Evolutionary conservation across 2,329 filamentous ascomycete genomes (phyloP), one percentile per base, ranked within the genome.

Genomic region (Microdochium nivale): DNA sequence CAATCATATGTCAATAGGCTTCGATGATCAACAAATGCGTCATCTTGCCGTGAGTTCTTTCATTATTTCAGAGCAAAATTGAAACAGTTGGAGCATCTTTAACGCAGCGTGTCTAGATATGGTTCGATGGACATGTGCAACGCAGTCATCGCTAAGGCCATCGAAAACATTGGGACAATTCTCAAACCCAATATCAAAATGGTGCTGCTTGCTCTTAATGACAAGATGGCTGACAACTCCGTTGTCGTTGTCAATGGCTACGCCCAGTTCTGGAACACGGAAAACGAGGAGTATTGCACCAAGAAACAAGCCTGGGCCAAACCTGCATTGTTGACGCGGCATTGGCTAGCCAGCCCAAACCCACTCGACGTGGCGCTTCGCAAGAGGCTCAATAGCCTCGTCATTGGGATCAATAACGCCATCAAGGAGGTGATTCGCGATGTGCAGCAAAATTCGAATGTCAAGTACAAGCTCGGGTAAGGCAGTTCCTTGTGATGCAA

Each of bases 181-280:
- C 30, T 33, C 14, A 33, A 33, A 14, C 30, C 30, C 30, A 33
- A 33, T 14, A 33, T 33, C 30, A 33, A 33, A 14, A 9, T 14
- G 8, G 14, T 33, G 8, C 30, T 33, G 30, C 30, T 33, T 14
- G 14, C 8, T 8, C 30, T 33, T n/a, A 51, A 55, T 16, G 46
- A 49, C 23, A 57, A 57, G 44, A 57, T 59, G 51, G 49, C 48
- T 13, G 49, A 51, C 13, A 33, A 55, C 44, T 53, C 55, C 14
- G 52, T 59, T 21, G 54, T 59, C 4, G 51, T 60, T 19, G 32
- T 51, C 35, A 55, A 50, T 32, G 32, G 50, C 32, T 59, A 58
- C 47, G 57, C 52, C 3, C 52, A 49, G 3, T 60, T 55, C 53
- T 60, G 59, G 46, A 59, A 59, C 21, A 52, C 43, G 13, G 55